phyloP scores from a whole-genome alignment of 208 protist species.

The Leishmania gerbilli region DNA sequence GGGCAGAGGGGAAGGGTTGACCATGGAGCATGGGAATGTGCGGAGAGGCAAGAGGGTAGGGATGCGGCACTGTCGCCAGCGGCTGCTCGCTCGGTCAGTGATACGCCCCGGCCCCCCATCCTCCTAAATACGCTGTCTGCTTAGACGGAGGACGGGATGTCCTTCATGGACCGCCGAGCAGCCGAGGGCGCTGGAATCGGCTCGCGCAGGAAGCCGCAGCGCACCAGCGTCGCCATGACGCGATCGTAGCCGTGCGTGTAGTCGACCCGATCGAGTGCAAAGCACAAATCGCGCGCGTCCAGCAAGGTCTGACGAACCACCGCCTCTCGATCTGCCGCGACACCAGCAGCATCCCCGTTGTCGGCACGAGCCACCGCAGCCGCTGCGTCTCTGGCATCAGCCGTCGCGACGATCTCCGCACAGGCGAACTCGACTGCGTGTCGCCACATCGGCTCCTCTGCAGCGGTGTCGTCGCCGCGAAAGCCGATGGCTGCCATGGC shows the following conservation, averaged over 20 bases:
- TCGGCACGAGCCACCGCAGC: background rate
- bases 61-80: background rate
- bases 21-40: background rate
- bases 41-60: background rate
- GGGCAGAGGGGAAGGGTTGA: background rate
- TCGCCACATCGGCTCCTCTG: conserved; percentile 54
- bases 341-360: background rate
- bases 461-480: conserved; percentile 27
- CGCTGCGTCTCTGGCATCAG: conserved; percentile 4
- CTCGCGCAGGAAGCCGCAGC: conserved; percentile 33
- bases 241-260: conserved; percentile 45
- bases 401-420: conserved; percentile 21
- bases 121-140: background rate
- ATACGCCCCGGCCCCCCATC: background rate
- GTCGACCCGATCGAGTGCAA: conserved; percentile 69
- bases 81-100: background rate
- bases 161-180: conserved; percentile 34
- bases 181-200: conserved; percentile 62
- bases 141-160: background rate
- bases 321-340: conserved; percentile 1
- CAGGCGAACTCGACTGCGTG: conserved; percentile 39
- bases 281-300: conserved; percentile 64
- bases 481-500: conserved; percentile 49
- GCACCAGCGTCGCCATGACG: conserved; percentile 67
- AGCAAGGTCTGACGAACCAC: conserved; percentile 22